phyloP scores from a whole-genome alignment of 352 stramenopile species.

The Phytophthora citricola region DNA sequence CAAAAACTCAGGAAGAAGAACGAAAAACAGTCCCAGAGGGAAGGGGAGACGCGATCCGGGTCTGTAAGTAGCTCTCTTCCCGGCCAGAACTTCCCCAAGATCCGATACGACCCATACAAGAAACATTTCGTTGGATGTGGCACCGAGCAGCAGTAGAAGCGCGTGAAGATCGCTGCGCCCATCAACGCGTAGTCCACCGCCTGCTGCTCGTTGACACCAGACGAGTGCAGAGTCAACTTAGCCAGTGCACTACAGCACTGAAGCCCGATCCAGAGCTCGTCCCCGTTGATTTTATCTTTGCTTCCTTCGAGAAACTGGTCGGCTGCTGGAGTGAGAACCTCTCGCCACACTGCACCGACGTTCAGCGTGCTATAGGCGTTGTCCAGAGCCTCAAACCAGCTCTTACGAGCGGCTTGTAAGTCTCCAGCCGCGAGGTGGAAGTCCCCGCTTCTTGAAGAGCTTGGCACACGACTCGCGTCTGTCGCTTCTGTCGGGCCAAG shows the following conservation, averaged over 20 bases:
- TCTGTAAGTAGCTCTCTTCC: conserved; percentile 57
- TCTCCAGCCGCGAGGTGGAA: conserved; percentile 68
- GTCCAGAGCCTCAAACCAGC: conserved; percentile 78
- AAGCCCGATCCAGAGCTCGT: conserved; percentile 64
- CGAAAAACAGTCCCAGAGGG: conserved; percentile 43
- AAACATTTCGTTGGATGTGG: conserved; percentile 65
- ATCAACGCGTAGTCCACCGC: conserved; percentile 71
- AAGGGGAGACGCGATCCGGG: conserved; percentile 48
- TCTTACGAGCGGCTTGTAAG: conserved; percentile 50
- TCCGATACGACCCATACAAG: conserved; percentile 64
- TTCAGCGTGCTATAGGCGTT: conserved; percentile 73
- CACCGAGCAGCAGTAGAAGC: conserved; percentile 65
- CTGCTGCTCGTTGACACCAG: conserved; percentile 38
- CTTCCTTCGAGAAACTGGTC: conserved; percentile 30
- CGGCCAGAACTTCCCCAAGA: conserved; percentile 66
- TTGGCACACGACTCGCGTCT: conserved; percentile 63
- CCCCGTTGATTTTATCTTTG: conserved; percentile 47
- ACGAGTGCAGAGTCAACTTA: conserved; percentile 66
- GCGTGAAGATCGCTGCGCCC: conserved; percentile 61
- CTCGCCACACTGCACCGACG: conserved; percentile 54
- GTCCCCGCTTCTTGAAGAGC: conserved; percentile 73
- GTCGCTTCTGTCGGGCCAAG: conserved; percentile 69
- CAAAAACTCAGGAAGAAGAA: conserved; percentile 56
- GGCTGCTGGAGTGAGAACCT: conserved; percentile 38
- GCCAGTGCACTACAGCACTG: conserved; percentile 57